Evolutionary conservation across 2,329 filamentous ascomycete species (phyloP).

Genomic region (Tympanopsis confertula): DNA sequence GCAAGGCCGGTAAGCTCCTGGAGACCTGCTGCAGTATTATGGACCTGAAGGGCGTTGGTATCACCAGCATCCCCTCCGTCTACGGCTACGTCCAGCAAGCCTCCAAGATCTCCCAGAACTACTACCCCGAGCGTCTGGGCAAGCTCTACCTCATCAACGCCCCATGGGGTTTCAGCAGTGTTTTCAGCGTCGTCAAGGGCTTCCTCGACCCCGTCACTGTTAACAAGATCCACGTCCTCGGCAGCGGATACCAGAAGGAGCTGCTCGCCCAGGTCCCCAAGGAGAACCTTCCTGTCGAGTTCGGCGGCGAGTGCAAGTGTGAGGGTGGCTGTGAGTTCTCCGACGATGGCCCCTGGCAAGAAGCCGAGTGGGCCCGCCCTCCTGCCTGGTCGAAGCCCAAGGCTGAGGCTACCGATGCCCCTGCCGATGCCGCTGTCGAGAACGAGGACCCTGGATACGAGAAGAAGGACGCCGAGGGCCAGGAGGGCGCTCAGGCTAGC

Average conservation of each 20-base stretch:
- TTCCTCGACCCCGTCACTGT: conserved; percentile 97
- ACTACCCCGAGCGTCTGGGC: conserved; percentile 94
- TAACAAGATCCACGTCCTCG: conserved; percentile 86
- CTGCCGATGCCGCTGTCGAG: conserved; percentile 15
- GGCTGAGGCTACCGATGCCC: conserved; percentile 13
- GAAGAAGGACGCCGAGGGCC: not conserved
- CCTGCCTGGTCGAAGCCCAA: conserved; percentile 48
- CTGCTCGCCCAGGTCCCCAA: conserved; percentile 72
- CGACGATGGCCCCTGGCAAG: conserved; percentile 83
- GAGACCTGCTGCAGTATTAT: conserved; percentile 98
- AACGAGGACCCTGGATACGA: not conserved
- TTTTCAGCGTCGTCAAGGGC: conserved; percentile 78
- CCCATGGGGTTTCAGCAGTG: conserved; percentile 82
- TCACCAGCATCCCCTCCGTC: conserved; percentile 70
- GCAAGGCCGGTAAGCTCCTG: conserved; percentile 76
- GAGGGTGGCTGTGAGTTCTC: conserved; percentile 72
- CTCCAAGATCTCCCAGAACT: conserved; percentile 88
- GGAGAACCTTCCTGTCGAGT: conserved; percentile 79
- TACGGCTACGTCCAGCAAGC: conserved; percentile 80
- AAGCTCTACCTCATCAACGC: conserved; percentile 97
- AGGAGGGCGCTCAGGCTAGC: not conserved
- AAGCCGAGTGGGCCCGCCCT: conserved; percentile 53
- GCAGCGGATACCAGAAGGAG: conserved; percentile 70
- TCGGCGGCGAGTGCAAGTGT: conserved; percentile 78
- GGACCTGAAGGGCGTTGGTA: conserved; percentile 88